Percentiles rank a stretch among this genome's conserved stretches.
Evolutionary conservation across 305 asterid species (phyloP).

Genomic region (Solanum aculeatissimum): DNA sequence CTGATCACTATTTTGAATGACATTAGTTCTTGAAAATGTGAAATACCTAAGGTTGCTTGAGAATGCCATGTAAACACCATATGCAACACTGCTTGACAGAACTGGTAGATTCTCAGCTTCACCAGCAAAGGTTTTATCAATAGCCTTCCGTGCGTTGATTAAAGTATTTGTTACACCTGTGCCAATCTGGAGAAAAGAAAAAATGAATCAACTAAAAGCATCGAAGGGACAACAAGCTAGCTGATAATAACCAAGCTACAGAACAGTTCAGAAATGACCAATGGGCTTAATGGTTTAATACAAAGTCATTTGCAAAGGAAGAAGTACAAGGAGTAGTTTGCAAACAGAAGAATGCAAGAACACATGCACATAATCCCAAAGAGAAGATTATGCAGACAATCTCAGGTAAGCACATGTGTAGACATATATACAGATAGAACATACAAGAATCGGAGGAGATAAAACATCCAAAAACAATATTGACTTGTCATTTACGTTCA

Average conservation of each 20-base stretch:
- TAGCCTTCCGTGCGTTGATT: conserved; percentile 58
- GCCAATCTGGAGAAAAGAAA: conserved; percentile 49
- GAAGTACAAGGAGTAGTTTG: background rate
- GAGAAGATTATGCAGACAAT: background rate
- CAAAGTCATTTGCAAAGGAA: background rate
- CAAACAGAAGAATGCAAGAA: background rate
- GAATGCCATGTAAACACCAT: conserved; percentile 85
- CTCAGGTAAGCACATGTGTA: background rate
- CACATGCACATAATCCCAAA: background rate
- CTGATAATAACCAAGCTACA: background rate
- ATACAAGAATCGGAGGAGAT: background rate
- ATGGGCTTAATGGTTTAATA: background rate
- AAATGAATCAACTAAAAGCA: background rate
- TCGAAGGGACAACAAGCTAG: background rate
- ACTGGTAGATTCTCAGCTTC: conserved; percentile 85
- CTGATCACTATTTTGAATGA: background rate
- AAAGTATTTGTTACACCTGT: conserved; percentile 68
- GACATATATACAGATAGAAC: background rate
- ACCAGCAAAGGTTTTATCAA: conserved; percentile 66
- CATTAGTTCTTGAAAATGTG: background rate
- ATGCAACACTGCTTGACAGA: conserved; percentile 62
- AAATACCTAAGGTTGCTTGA: conserved; percentile 87
- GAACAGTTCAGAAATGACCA: background rate
- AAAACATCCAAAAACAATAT: background rate
- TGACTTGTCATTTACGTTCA: background rate